Conservation (phyloP, 352 stramenopile species). For the Peronospora farinosa region DNA sequence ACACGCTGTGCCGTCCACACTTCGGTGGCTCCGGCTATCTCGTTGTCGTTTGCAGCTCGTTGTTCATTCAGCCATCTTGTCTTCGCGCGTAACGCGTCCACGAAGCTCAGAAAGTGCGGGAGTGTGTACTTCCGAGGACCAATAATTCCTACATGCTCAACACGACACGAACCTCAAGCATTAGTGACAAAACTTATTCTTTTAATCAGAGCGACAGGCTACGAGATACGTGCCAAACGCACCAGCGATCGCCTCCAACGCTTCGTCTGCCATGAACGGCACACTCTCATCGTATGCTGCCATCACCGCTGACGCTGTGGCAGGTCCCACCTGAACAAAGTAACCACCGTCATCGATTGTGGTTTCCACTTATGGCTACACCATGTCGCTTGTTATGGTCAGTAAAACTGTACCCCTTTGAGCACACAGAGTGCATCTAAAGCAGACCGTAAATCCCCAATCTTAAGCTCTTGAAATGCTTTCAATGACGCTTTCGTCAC, state of each 20-base stretch:
- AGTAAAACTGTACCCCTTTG: constrained; percentile 51
- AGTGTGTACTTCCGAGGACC: constrained; percentile 76
- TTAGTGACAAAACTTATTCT: constrained; percentile 4
- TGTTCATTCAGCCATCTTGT: constrained; percentile 49
- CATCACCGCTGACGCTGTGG: constrained; percentile 66
- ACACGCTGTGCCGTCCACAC: constrained; percentile 62
- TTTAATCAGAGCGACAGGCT: constrained; percentile 10
- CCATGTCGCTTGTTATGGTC: constrained; percentile 4
- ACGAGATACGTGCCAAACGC: constrained; percentile 4
- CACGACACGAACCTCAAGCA: background rate
- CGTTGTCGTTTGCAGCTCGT: constrained; percentile 19
- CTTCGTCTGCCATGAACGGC: constrained; percentile 80
- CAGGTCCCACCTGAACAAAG: constrained; percentile 53
- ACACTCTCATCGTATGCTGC: constrained; percentile 57
- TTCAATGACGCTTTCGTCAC: constrained; percentile 43
- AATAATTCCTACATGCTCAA: constrained; percentile 42
- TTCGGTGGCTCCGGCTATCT: constrained; percentile 12
- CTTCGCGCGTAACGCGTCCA: constrained; percentile 46
- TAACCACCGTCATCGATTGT: background rate
- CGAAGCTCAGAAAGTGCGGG: constrained; percentile 60
- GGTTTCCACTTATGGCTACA: no score
- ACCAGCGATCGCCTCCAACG: constrained; percentile 63
- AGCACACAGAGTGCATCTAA: constrained; percentile 48
- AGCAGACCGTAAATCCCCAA: constrained; percentile 31
- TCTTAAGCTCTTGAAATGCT: constrained; percentile 31